These are phyloP conservation scores for Hypoxylon fragiforme DNA, from an alignment of 495 filamentous ascomycete genomes.

Conservation along the genomic window DNA sequence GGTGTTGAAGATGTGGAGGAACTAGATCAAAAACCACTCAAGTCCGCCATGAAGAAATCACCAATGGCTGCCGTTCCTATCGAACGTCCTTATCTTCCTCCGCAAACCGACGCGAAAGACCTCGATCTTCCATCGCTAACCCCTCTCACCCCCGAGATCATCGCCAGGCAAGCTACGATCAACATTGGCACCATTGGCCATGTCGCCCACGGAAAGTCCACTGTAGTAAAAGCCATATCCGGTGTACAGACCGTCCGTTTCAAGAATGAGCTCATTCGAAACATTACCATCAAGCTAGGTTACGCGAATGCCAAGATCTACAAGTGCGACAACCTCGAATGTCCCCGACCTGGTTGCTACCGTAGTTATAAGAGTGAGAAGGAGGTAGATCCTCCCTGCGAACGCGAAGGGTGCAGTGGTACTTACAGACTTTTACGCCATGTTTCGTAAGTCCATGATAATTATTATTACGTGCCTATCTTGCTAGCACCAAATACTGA, in stretches of 20 bases:
- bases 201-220: slow-evolving; percentile 97
- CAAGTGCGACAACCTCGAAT: slow-evolving; percentile 90
- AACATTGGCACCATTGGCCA: slow-evolving; percentile 99
- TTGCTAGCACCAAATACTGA: slow-evolving; percentile 19
- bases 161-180: slow-evolving; percentile 94
- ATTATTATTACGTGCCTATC: background rate
- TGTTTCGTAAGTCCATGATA: slow-evolving; percentile 69
- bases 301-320: slow-evolving; percentile 99
- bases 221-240: slow-evolving; percentile 98
- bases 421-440: slow-evolving; percentile 83
- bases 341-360: slow-evolving; percentile 93
- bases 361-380: slow-evolving; percentile 98
- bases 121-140: slow-evolving; percentile 77
- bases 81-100: slow-evolving; percentile 65
- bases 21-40: slow-evolving; percentile 46
- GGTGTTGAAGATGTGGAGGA: slow-evolving; percentile 43
- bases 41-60: slow-evolving; percentile 54
- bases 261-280: slow-evolving; percentile 98
- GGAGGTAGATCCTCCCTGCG: slow-evolving; percentile 92
- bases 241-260: slow-evolving; percentile 98
- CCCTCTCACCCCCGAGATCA: slow-evolving; percentile 93
- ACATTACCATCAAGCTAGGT: slow-evolving; percentile 99
- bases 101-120: slow-evolving; percentile 85
- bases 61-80: slow-evolving; percentile 43
- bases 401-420: slow-evolving; percentile 86